Base-by-base conservation (phyloP, 2,329 filamentous ascomycete species). In the Pseudogymnoascus sp. region DNA sequence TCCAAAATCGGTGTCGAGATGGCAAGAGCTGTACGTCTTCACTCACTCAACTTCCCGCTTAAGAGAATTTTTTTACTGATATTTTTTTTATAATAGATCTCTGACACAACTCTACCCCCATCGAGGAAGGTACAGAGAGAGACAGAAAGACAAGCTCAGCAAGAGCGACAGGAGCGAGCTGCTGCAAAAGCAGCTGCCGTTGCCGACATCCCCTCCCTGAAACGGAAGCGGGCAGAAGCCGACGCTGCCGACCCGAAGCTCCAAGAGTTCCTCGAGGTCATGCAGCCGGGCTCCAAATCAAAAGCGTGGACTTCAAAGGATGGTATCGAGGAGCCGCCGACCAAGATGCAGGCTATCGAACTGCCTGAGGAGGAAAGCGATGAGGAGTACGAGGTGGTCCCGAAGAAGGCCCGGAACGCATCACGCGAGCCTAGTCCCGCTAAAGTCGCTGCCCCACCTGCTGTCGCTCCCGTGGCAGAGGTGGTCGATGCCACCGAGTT, bases 1-100 rank as follows among this genome's bases (percentile, higher is more conserved):
- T 96, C 93, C 65, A 96, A 89, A 79, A 92, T 99, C 72, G 84
- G 83, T 31, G 95, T 97, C 67, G 93, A 97, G 79, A 79, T 95
- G 73, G 95, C 95, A 64, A 88, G 85, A 75, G 89, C 95, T 66
- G 90, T 96, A 79, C 74, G 84, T 77, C 3, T 39, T 13, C 28
- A 54, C 4, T 54, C 25, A 31, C n/a, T 8, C 8, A 16, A 34
- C 16, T 14, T 10, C 14, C 31, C n/a, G 39, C 45, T 62, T 60
- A 34, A 34, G 11, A 21, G 31, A 41, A 60, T n/a, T 36, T 23
- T 43, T 45, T 16, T 21, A 61, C 10, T 31, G 3, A 16, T 43
- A 36, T 36, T 57, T 45, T 43, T 28, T 43, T 28, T 5, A 34
- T 63, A 21, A 25, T 51, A 75, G 73, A 74, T 74, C 63, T 73